Conservation (phyloP, 2,329 filamentous ascomycete genomes). For the Gnomoniopsis sp. region DNA sequence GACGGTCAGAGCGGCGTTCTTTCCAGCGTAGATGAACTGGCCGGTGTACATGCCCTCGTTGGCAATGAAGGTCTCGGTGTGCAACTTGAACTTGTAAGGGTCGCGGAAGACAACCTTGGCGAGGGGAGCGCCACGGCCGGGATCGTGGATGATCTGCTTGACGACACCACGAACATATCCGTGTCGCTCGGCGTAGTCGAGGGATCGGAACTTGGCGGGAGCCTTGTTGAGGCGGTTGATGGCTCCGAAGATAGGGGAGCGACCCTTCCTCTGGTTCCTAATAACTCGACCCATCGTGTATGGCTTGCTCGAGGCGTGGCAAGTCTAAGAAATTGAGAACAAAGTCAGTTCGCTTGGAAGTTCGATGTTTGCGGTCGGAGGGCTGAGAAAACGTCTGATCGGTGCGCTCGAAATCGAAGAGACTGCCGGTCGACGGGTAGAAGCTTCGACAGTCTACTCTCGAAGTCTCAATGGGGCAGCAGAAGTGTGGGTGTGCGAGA, state of each 20-base stretch:
- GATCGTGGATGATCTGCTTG: slow-evolving; percentile 99
- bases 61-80: slow-evolving; percentile 99
- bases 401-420: neutral
- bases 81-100: slow-evolving; percentile 96
- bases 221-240: slow-evolving; percentile 93
- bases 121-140: slow-evolving; percentile 95
- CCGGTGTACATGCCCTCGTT: slow-evolving; percentile 99
- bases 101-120: slow-evolving; percentile 96
- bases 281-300: slow-evolving; percentile 56
- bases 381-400: neutral
- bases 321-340: slow-evolving; percentile 3
- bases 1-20: slow-evolving; percentile 95
- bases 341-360: slow-evolving; percentile 7
- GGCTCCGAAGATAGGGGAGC: slow-evolving; percentile 62
- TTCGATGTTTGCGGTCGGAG: neutral
- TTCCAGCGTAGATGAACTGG: slow-evolving; percentile 99
- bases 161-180: slow-evolving; percentile 97
- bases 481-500: slow-evolving; percentile 1
- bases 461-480: slow-evolving; percentile 3
- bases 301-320: slow-evolving; percentile 24
- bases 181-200: slow-evolving; percentile 96
- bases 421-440: neutral
- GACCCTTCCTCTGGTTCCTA: slow-evolving; percentile 63
- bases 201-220: slow-evolving; percentile 89
- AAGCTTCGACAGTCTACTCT: neutral